Conservation (phyloP, 768 basidiomycete species). For the Heimioporus sp. region DNA sequence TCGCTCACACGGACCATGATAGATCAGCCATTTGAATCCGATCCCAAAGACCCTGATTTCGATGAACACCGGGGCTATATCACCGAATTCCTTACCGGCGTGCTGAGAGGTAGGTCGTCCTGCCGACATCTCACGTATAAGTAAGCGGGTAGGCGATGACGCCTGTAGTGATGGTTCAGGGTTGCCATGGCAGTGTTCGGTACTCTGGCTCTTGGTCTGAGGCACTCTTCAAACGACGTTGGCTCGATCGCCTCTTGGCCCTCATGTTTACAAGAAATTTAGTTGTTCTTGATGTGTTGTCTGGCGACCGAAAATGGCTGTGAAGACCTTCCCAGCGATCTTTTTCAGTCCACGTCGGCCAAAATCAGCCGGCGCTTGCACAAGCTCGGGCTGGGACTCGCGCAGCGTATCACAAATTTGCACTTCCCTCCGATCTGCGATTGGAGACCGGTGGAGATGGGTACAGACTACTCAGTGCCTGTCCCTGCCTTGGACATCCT, state of each 20-base stretch:
- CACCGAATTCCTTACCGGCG: slow-evolving; percentile 45
- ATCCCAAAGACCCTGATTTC: slow-evolving; percentile 38
- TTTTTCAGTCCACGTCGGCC: slow-evolving; percentile 35
- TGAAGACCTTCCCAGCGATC: slow-evolving; percentile 24
- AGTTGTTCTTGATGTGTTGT: slow-evolving; percentile 26
- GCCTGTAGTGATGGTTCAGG: slow-evolving; percentile 38
- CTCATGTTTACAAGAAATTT: slow-evolving; percentile 31
- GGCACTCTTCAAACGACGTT: slow-evolving; percentile 43
- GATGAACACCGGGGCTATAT: slow-evolving; percentile 51
- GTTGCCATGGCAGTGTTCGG: slow-evolving; percentile 48
- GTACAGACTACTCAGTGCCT: slow-evolving; percentile 27
- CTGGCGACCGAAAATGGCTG: slow-evolving; percentile 8
- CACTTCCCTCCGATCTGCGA: slow-evolving; percentile 9
- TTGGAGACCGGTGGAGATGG: slow-evolving; percentile 37
- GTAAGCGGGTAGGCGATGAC: slow-evolving; percentile 47
- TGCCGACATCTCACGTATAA: slow-evolving; percentile 27
- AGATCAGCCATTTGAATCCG: slow-evolving; percentile 32
- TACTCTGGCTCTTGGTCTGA: slow-evolving; percentile 49
- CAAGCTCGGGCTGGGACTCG: slow-evolving; percentile 34
- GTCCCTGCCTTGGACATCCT: slow-evolving; percentile 31
- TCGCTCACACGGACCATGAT: slow-evolving; percentile 34
- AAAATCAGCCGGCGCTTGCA: slow-evolving; percentile 38
- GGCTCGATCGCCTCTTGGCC: slow-evolving; percentile 10
- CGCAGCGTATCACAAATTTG: slow-evolving; percentile 2
- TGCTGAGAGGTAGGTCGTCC: slow-evolving; percentile 41